These are phyloP conservation scores for Arthrobotrys megalospora DNA, from an alignment of 2,329 filamentous ascomycete species.

Conservation along the genomic window DNA sequence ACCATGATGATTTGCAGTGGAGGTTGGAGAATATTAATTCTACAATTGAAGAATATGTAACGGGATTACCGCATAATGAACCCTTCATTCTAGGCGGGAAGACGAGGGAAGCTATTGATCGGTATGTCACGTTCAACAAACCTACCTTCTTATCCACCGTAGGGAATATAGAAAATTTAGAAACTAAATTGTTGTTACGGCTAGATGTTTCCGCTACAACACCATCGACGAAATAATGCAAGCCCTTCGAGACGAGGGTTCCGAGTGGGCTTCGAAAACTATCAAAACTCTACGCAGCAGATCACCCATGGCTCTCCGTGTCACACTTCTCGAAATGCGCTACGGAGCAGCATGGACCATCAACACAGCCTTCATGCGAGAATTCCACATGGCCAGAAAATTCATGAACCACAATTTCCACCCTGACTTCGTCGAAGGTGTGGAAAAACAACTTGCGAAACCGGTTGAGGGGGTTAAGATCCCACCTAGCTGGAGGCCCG, in stretches of 20 bases:
- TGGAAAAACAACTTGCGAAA: constrained; percentile 78
- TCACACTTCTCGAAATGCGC: constrained; percentile 86
- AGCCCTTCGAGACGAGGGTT: constrained; percentile 73
- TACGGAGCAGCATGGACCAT: constrained; percentile 84
- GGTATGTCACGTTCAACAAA: constrained; percentile 65
- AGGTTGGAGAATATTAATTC: constrained; percentile 82
- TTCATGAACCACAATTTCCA: constrained; percentile 82
- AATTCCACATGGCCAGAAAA: constrained; percentile 84
- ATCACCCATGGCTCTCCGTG: constrained; percentile 88
- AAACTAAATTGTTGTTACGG: background rate
- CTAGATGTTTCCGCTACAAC: constrained; percentile 77
- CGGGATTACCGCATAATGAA: constrained; percentile 83
- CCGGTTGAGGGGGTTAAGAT: constrained; percentile 61
- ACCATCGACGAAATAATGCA: constrained; percentile 79
- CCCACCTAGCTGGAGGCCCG: constrained; percentile 82
- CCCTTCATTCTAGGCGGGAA: constrained; percentile 78
- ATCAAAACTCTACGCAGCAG: constrained; percentile 80
- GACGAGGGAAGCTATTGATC: constrained; percentile 85
- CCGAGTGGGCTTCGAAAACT: constrained; percentile 82
- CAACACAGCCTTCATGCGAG: constrained; percentile 84
- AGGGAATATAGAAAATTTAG: background rate
- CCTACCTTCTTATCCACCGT: background rate
- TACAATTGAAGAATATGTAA: constrained; percentile 92
- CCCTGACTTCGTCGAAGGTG: constrained; percentile 91
- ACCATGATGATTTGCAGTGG: constrained; percentile 76